These are phyloP conservation scores for Solanum sitiens DNA, from an alignment of 257 asterid species.

Conservation along the genomic window DNA sequence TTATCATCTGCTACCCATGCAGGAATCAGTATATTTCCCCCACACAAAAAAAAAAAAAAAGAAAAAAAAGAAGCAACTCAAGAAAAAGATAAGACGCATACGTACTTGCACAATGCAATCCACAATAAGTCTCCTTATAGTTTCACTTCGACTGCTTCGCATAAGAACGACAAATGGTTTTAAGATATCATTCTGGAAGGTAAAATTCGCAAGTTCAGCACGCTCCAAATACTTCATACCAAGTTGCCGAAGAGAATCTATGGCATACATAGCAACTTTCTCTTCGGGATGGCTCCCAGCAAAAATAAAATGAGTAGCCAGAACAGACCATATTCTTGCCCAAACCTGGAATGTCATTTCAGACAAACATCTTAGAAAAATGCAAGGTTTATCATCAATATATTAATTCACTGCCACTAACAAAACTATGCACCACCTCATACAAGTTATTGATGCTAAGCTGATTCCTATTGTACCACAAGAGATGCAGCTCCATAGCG, in stretches of 20 bases:
- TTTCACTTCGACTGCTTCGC: slow-evolving; percentile 86
- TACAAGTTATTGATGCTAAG: not conserved
- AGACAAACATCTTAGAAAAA: not conserved
- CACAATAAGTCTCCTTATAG: slow-evolving; percentile 85
- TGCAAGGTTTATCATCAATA: not conserved
- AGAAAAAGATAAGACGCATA: slow-evolving; percentile 7
- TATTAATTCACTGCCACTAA: not conserved
- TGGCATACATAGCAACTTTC: slow-evolving; percentile 98
- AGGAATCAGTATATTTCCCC: slow-evolving; percentile 12
- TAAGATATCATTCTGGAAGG: slow-evolving; percentile 96
- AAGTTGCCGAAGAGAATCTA: slow-evolving; percentile 96
- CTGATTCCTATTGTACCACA: not conserved
- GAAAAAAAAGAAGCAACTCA: not conserved
- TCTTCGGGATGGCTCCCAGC: slow-evolving; percentile 99
- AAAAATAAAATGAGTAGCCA: slow-evolving; percentile 87
- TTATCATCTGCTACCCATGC: slow-evolving; percentile 74
- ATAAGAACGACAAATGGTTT: slow-evolving; percentile 95
- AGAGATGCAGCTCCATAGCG: not conserved
- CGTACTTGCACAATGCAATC: slow-evolving; percentile 98
- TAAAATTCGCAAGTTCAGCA: slow-evolving; percentile 95
- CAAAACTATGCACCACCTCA: not conserved
- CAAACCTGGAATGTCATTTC: slow-evolving; percentile 54
- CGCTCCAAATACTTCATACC: slow-evolving; percentile 98
- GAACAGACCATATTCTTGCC: slow-evolving; percentile 99
- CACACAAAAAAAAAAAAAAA: not conserved